Conservation (phyloP, 169 alveolate species). For the Cryptosporidium sp. region DNA sequence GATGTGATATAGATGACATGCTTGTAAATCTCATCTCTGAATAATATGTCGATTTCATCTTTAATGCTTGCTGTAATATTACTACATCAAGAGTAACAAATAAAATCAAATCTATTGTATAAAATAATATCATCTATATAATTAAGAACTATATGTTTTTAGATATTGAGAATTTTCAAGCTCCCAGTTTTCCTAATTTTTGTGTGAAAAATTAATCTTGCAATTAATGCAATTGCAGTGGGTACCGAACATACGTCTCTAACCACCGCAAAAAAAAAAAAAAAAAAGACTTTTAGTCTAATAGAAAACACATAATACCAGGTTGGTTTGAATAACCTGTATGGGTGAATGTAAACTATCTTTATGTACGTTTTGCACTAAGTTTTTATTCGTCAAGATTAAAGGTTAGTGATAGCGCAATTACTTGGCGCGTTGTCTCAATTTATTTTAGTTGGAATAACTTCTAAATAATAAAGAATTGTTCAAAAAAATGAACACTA, state of each 20-base stretch:
- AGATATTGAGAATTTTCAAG: neutral
- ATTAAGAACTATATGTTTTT: neutral
- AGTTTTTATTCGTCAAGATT: neutral
- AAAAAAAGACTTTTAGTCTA: neutral
- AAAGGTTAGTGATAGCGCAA: neutral
- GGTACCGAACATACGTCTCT: conserved; percentile 7
- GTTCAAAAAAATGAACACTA: conserved; percentile 16
- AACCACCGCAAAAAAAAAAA: conserved; percentile 5
- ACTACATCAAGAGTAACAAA: conserved; percentile 49
- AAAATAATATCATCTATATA: conserved; percentile 3
- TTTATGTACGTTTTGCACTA: neutral
- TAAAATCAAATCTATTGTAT: conserved; percentile 53
- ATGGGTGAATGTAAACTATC: neutral
- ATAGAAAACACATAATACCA: neutral
- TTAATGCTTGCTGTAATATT: conserved; percentile 69
- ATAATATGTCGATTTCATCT: conserved; percentile 60
- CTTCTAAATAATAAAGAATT: neutral
- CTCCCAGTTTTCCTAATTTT: neutral
- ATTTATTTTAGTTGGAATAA: neutral
- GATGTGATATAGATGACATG: conserved; percentile 63
- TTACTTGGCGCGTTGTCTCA: conserved; percentile 75
- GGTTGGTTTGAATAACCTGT: neutral
- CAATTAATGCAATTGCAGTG: neutral
- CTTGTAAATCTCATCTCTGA: conserved; percentile 33
- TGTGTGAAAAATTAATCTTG: neutral